These are phyloP conservation scores for Euphorbia peplus DNA, from an alignment of 345 rosid genomes.

Conservation along the genomic window DNA sequence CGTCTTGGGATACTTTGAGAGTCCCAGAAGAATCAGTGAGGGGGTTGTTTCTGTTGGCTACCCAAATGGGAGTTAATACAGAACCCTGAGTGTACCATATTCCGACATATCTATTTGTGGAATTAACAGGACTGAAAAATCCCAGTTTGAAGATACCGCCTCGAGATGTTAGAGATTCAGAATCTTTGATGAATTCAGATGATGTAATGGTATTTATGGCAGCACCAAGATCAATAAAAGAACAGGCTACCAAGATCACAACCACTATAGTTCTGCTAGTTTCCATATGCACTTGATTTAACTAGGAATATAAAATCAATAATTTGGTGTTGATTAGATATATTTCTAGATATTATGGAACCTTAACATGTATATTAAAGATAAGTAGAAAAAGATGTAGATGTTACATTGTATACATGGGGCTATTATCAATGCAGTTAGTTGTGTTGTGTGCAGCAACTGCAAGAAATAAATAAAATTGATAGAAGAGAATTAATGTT, in stretches of 20 bases:
- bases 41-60: constrained; percentile 16
- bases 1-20: constrained; percentile 39
- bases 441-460: too few relatives aligned
- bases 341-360: too few relatives aligned
- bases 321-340: too few relatives aligned
- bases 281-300: too few relatives aligned
- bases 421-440: too few relatives aligned
- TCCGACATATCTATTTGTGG: constrained; percentile 8
- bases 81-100: constrained; percentile 10
- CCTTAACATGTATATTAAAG: too few relatives aligned
- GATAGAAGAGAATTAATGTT: too few relatives aligned
- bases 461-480: too few relatives aligned
- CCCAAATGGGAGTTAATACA: constrained; percentile 3
- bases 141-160: background rate
- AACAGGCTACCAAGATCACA: background rate
- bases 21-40: constrained; percentile 32
- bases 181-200: constrained; percentile 5
- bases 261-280: background rate
- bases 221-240: background rate
- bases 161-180: constrained; percentile 1
- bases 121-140: constrained; percentile 14
- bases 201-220: constrained; percentile 1
- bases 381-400: too few relatives aligned
- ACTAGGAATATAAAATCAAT: too few relatives aligned
- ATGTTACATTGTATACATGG: too few relatives aligned